Evolutionary conservation across 179 eudicot genomes (phyloP), one percentile per base, ranked within the genome.

Genomic region (Silene vulgaris): DNA sequence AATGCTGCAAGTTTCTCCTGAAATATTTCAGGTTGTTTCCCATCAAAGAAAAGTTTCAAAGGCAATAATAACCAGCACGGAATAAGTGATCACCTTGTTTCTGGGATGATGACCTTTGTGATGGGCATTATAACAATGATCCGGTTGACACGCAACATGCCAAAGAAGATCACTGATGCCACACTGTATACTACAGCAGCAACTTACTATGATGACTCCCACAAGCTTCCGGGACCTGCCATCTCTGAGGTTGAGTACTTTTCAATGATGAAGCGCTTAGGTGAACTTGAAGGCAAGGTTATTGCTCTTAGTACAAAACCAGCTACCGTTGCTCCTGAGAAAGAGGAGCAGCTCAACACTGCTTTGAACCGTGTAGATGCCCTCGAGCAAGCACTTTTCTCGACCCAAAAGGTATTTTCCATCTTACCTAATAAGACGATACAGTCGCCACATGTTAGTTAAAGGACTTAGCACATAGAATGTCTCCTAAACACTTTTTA

Each of bases 41-140:
- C 87, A 14, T 20, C 71, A 74, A 62, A 70, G 45, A 77, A 82
- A 66, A 72, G 86, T 71, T 75, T 72, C 79, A 86, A 86, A 78
- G 61, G 76, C 82, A 40, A 6, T 43, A 66, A n/a, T 2, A n/a
- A 68, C 23, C 48, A 54, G 7, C 74, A 71, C n/a, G 89, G 89
- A 40, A 14, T 81, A 1, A 86, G 88, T 76, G 86, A 81, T 75
- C 93, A 86, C 62, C 61, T 90, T 17, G 80, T 91, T 14, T 85
- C 90, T 0, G 96, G 98, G 30, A 79, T 93, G 29, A 87, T 96
- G 97, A 82, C 97, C 29, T 76, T 96, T 19, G 80, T 91, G 3
- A 96, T 96, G 99, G 97, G 97, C 0, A 79, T 96, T 9, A 84
- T 90, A 21, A 85, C 99, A 14, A 87, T 96, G 97, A 83, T 93